These are phyloP conservation scores for Vitis rotundifolia DNA, from an alignment of 164 flowering plant species.

Conservation along the genomic window DNA sequence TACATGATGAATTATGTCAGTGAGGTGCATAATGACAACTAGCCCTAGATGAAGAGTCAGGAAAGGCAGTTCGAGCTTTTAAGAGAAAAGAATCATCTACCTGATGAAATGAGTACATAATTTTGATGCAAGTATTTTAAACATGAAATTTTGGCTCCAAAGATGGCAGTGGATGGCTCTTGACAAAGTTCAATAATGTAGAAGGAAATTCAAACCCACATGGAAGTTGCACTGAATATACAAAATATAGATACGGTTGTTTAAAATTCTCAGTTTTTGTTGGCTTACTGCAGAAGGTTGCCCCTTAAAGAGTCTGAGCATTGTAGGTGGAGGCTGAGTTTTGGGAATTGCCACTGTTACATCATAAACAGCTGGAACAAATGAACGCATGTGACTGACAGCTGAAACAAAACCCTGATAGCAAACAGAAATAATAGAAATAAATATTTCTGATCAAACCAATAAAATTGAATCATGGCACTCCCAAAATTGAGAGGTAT, in stretches of 20 bases:
- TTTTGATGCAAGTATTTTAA: not conserved
- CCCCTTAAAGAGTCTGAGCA: slow-evolving; percentile 81
- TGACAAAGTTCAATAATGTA: not conserved
- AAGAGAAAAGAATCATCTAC: not conserved
- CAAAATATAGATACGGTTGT: slow-evolving; percentile 2
- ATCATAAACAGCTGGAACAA: slow-evolving; percentile 97
- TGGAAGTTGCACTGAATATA: not conserved
- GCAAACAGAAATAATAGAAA: slow-evolving; percentile 4
- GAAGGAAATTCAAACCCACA: not conserved
- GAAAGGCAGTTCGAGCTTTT: not conserved
- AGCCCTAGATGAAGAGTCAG: not conserved
- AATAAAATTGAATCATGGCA: not conserved
- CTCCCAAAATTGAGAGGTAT: not conserved
- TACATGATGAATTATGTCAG: too few relatives aligned
- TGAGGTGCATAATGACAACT: not conserved
- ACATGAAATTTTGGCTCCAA: not conserved
- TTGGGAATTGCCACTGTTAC: slow-evolving; percentile 80
- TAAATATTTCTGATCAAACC: not conserved
- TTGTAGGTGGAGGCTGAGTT: slow-evolving; percentile 73
- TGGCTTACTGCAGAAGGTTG: slow-evolving; percentile 82
- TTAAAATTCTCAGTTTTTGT: not conserved
- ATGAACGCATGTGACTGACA: slow-evolving; percentile 80
- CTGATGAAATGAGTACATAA: not conserved
- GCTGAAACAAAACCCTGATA: slow-evolving; percentile 93
- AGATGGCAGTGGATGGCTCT: not conserved